Conservation (phyloP, 164 flowering plant species). For the Cinnamomum chago region DNA sequence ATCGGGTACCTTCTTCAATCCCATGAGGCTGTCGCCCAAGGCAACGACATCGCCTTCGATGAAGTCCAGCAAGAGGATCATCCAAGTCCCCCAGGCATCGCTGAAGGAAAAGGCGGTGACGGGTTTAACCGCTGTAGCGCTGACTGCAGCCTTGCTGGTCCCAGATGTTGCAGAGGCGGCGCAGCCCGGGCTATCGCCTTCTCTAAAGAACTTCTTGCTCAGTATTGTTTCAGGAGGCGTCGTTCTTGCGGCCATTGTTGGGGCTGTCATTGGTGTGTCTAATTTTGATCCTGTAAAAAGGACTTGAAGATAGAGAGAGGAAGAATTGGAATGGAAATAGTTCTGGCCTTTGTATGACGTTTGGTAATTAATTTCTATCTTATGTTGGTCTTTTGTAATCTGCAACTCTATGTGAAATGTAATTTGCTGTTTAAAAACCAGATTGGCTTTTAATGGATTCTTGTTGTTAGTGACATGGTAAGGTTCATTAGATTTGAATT, state of each 20-base stretch:
- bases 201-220: slow-evolving; percentile 54
- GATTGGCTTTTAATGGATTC: too few species aligned
- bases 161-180: slow-evolving; percentile 45
- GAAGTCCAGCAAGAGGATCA: not conserved
- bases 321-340: not conserved
- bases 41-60: not conserved
- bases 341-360: not conserved
- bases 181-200: slow-evolving; percentile 31
- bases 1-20: not conserved
- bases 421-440: too few species aligned
- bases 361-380: not conserved
- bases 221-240: slow-evolving; percentile 47
- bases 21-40: not conserved
- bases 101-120: slow-evolving; percentile 37
- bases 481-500: too few species aligned
- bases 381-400: not conserved
- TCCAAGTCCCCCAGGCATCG: not conserved
- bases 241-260: slow-evolving; percentile 31
- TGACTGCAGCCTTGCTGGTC: slow-evolving; percentile 35
- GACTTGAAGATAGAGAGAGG: not conserved
- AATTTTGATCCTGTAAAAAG: slow-evolving; percentile 58
- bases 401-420: not conserved
- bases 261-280: slow-evolving; percentile 45
- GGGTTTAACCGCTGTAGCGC: slow-evolving; percentile 34
- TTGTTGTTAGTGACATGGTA: too few species aligned